Evolutionary conservation across 2,329 filamentous ascomycete species (phyloP), one percentile per base, ranked within the genome.

Genomic region (Biscogniauxia marginata): DNA sequence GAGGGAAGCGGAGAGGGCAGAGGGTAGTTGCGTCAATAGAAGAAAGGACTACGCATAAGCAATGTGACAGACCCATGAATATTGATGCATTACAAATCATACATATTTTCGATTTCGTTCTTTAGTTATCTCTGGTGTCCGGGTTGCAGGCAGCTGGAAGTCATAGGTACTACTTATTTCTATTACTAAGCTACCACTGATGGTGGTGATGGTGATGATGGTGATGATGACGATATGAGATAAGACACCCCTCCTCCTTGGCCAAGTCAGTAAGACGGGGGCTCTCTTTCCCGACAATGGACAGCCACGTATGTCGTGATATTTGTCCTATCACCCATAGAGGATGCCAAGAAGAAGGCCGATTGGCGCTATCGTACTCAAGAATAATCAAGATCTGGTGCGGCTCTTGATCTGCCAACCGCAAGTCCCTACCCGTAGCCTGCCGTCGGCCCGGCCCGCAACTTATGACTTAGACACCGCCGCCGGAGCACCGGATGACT

Each of bases 401-500:
- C 45, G 21, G 21, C 8, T 18, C 18, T 46, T 46, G 21, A 7
- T 7, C 9, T 8, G 11, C 44, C n/a, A 19, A 46, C 18, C 18
- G n/a, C 18, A 46, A 46, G n/a, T 18, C 45, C 19, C 45, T 18
- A 20, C 45, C 45, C 7, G 45, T 23, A 46, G 4, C n/a, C n/a
- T 46, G 18, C 18, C 11, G 8, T 18, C 45, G 19, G 18, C 16
- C 45, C 45, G 18, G 19, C 13, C 13, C 18, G 45, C 9, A 18
- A n/a, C 9, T 46, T 46, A 39, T 46, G 25, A 51, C 46, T 61
- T 67, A 71, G 46, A 68, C 64, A 58, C 70, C 70, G 34, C 70
- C 70, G 21, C 70, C 70, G 16, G 68, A 71, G 60, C 68, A 70
- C 44, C 70, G 70, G 52, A 71, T 70, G 39, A 71, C 70, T 60